phyloP scores from a whole-genome alignment of 805 yeast species.

The Myxozyma melibiosi region DNA sequence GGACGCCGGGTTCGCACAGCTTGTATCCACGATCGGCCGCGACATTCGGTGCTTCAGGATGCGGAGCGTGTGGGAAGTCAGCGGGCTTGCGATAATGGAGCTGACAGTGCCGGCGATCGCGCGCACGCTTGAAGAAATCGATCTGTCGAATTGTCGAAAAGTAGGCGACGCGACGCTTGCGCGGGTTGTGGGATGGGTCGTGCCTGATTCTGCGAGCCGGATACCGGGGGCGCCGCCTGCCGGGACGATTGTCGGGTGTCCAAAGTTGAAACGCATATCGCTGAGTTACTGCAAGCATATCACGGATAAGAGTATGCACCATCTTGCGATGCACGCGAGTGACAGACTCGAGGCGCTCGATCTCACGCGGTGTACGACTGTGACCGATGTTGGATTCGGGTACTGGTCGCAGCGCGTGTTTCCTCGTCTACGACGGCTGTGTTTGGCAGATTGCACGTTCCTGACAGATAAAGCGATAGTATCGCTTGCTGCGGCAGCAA shows the following conservation, averaged over 20 bases:
- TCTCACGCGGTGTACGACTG: slow-evolving; percentile 73
- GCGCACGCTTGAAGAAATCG: slow-evolving; percentile 57
- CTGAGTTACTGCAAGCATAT: slow-evolving; percentile 76
- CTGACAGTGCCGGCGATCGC: slow-evolving; percentile 68
- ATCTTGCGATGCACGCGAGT: slow-evolving; percentile 61
- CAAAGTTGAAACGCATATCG: slow-evolving; percentile 54
- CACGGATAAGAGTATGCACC: slow-evolving; percentile 68
- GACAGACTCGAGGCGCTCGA: slow-evolving; percentile 58
- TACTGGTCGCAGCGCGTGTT: slow-evolving; percentile 64
- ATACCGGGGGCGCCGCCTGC: slow-evolving; percentile 20
- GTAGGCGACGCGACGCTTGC: slow-evolving; percentile 72
- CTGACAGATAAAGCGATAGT: slow-evolving; percentile 66
- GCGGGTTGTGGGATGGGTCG: slow-evolving; percentile 62
- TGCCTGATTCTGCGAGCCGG: slow-evolving; percentile 19
- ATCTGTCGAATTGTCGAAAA: slow-evolving; percentile 71
- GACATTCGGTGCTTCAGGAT: slow-evolving; percentile 57
- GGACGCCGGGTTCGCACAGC: slow-evolving; percentile 70
- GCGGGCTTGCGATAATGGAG: slow-evolving; percentile 83
- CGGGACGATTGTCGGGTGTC: slow-evolving; percentile 55
- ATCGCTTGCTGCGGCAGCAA: slow-evolving; percentile 63
- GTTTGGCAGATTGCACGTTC: slow-evolving; percentile 73
- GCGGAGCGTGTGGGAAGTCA: slow-evolving; percentile 75
- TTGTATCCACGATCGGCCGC: slow-evolving; percentile 74
- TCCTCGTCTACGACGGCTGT: slow-evolving; percentile 54
- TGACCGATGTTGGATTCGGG: slow-evolving; percentile 72